phyloP scores from a whole-genome alignment of 495 filamentous ascomycete genomes.

The Articulospora tetracladia region DNA sequence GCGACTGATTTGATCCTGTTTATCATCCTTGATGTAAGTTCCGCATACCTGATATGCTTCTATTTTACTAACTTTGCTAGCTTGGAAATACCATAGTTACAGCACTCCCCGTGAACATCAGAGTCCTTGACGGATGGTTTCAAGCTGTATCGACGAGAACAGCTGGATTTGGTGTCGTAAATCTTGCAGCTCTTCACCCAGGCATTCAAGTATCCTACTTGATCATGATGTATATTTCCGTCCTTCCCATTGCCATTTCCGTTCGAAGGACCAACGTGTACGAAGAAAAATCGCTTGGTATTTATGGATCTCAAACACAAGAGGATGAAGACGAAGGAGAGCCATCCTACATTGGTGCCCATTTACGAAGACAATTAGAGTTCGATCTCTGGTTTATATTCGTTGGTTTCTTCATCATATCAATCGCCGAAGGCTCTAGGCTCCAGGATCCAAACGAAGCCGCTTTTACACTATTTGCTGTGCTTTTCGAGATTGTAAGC shows the following conservation, averaged over 20 bases:
- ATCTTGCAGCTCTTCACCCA: conserved; percentile 73
- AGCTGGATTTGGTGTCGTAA: conserved; percentile 79
- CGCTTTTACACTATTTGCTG: conserved; percentile 71
- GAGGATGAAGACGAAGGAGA: conserved; percentile 48
- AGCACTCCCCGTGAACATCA: conserved; percentile 59
- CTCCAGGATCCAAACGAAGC: conserved; percentile 41
- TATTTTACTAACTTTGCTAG: conserved; percentile 35
- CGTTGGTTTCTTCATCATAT: conserved; percentile 80
- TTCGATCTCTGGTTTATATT: conserved; percentile 97
- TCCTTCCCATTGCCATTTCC: conserved; percentile 92
- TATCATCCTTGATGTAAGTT: conserved; percentile 78
- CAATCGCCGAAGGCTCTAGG: conserved; percentile 71
- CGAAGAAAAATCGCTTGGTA: conserved; percentile 87
- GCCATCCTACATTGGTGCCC: conserved; percentile 78
- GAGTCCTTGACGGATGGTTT: conserved; percentile 80
- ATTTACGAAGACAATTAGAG: conserved; percentile 83
- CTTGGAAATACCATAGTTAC: conserved; percentile 63
- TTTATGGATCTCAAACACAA: conserved; percentile 53
- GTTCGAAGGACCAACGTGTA: conserved; percentile 94
- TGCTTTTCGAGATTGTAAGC: conserved; percentile 87
- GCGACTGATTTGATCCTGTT: conserved; percentile 82
- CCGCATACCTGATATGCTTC: not conserved
- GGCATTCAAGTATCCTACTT: conserved; percentile 92
- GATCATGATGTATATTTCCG: conserved; percentile 99
- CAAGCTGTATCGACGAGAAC: conserved; percentile 85